Evolutionary conservation across 305 asterid genomes (phyloP).

Genomic region (Andrographis paniculata): DNA sequence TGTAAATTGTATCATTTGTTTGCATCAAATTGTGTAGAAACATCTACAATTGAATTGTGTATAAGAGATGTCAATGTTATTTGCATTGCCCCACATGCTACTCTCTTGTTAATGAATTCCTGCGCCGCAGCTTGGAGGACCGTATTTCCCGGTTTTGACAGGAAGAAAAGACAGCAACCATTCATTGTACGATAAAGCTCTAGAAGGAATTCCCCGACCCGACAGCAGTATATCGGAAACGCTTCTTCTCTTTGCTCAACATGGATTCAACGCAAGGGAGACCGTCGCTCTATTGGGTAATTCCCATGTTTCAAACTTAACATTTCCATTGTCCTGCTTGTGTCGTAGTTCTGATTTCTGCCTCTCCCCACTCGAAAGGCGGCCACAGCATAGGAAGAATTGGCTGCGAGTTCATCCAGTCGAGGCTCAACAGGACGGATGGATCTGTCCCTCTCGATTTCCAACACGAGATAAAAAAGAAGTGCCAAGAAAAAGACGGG

Average conservation of each 20-base stretch:
- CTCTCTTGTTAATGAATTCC: background rate
- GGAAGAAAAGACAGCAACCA: constrained; percentile 26
- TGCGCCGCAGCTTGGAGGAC: constrained; percentile 29
- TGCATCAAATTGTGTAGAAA: too few species aligned
- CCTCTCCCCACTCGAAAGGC: constrained; percentile 15
- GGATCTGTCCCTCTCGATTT: constrained; percentile 16
- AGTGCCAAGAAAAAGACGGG: constrained; percentile 10
- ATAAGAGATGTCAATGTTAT: background rate
- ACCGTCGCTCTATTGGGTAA: constrained; percentile 27
- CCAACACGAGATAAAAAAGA: constrained; percentile 15
- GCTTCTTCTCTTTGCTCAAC: constrained; percentile 22
- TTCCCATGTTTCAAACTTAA: background rate
- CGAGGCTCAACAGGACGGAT: constrained; percentile 18
- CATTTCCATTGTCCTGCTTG: background rate
- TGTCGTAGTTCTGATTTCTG: background rate
- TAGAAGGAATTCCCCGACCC: constrained; percentile 25
- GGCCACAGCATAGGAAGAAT: constrained; percentile 28
- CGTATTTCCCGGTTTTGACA: constrained; percentile 19
- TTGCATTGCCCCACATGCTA: too few species aligned
- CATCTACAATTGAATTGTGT: background rate
- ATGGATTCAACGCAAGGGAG: constrained; percentile 28
- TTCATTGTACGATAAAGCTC: constrained; percentile 21
- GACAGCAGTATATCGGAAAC: constrained; percentile 21
- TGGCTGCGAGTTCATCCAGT: constrained; percentile 22
- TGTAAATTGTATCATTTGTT: too few species aligned